Conservation (phyloP, 148 eudicot genomes). For the Heliamphora exappendiculata region DNA sequence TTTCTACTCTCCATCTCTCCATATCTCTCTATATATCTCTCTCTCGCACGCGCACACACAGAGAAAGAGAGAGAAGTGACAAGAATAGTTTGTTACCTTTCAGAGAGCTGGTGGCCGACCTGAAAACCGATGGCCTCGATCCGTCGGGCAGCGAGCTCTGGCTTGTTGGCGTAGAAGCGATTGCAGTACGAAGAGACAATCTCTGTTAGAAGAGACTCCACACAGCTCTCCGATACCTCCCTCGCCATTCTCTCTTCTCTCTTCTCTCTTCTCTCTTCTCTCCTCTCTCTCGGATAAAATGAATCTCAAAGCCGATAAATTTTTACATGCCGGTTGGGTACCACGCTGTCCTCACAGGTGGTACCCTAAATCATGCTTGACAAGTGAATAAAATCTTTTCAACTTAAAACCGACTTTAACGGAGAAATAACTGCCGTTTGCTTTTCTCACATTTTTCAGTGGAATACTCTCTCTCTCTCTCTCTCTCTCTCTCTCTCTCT, state of each 20-base stretch:
- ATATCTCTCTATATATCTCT: not conserved
- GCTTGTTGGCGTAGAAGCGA: constrained; percentile 73
- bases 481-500: no score
- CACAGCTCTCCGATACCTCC: constrained; percentile 86
- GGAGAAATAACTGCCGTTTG: no score
- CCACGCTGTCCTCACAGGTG: no score
- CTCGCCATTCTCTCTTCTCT: constrained; percentile 39
- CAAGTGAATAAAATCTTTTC: no score
- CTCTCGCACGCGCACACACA: no score
- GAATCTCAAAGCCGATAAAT: no score
- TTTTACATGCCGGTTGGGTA: no score
- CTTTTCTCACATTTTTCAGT: no score
- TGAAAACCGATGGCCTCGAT: constrained; percentile 92
- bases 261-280: constrained; percentile 11
- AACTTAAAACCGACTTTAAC: no score
- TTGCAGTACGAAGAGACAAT: constrained; percentile 68
- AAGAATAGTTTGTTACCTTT: constrained; percentile 35
- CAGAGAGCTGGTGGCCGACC: constrained; percentile 93
- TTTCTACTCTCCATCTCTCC: not conserved
- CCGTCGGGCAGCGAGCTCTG: constrained; percentile 94
- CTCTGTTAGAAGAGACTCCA: constrained; percentile 75
- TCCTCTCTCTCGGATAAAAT: not conserved
- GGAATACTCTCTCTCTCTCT: no score
- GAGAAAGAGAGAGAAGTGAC: no score
- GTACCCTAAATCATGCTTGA: no score